Base-by-base conservation (phyloP, 257 asterid genomes). In the Jacaranda copaia region DNA sequence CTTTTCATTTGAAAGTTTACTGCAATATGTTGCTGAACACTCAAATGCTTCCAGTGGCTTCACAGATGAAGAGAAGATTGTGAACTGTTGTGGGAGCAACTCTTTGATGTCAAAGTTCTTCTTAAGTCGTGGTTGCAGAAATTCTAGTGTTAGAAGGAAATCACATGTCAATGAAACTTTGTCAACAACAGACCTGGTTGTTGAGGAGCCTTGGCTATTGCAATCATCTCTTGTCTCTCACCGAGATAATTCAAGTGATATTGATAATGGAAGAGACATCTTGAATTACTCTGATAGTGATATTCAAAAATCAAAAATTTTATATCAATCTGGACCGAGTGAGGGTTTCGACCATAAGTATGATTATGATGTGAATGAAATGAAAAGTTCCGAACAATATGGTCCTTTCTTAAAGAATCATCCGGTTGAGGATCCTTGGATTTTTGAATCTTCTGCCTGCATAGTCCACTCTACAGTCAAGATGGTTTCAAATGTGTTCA, bases 381-480 rank as follows among this genome's bases (percentile, higher is more conserved):
- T 53, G 38, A 74, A 77, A 64, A 77, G 49, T 77, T 75, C 58
- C 62, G 80, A 81, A 67, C 72, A 56, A 45, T 45, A 64, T 59
- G 78, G 65, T 77, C 48, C 83, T 80, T 78, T 59, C 18, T 57
- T 75, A 67, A 72, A 69, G 18, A 36, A 83, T 71, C 32, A 81
- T 80, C 91, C 83, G 36, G 91, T 90, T 67, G 99, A 96, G 94
- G 99, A 96, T 87, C 99, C 99, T 72, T 96, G 98, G 98, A 65
- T 93, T 52, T 82, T 84, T 39, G 89, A 89, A 72, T 74, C 90
- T 35, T 72, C 83, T 43, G 51, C 72, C 52, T 25, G 70, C 52
- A 60, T 56, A 78, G 60, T 72, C 25, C 57, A 55, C 76, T 76
- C 85, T 63, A 70, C 72, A 56, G 63, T 55, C 66, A 55, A 82